phyloP scores from a whole-genome alignment of 2,329 filamentous ascomycete genomes.

The Claviceps capensis region DNA sequence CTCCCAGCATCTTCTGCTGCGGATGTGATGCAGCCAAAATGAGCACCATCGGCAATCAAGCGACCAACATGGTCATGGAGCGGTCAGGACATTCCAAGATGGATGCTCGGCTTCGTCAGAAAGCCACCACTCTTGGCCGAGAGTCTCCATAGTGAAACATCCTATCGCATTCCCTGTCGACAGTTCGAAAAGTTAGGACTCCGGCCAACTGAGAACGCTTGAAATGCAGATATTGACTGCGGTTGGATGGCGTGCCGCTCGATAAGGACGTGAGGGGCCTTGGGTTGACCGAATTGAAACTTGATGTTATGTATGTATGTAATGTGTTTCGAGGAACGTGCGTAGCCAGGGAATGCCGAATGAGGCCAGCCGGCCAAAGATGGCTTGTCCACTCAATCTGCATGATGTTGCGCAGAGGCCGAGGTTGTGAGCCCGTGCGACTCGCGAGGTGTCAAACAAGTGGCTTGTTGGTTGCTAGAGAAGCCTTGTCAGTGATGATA shows the following conservation, averaged over 20 bases:
- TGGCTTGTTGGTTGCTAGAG: not conserved
- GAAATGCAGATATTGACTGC: not conserved
- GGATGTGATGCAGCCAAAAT: not conserved
- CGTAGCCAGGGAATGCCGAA: not conserved
- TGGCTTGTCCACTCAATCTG: not conserved
- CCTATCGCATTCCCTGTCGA: not conserved
- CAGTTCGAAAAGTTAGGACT: not conserved
- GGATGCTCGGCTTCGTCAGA: not conserved
- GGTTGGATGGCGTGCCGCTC: not conserved
- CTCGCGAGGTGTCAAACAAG: not conserved
- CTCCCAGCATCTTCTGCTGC: not conserved
- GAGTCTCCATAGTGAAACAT: not conserved
- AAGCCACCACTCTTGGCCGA: not conserved
- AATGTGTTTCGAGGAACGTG: not conserved
- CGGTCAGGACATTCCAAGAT: not conserved
- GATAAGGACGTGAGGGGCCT: not conserved
- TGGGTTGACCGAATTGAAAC: not conserved
- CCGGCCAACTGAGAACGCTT: not conserved
- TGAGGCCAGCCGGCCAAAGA: not conserved
- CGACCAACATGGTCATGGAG: not conserved
- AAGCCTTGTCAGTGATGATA: not conserved
- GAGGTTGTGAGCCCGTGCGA: not conserved
- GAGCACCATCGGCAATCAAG: not conserved
- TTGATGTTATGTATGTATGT: not conserved
- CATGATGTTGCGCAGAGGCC: not conserved